Evolutionary conservation across 129 eudicot species (phyloP).

Genomic region (Chrysanthemum makinoi): DNA sequence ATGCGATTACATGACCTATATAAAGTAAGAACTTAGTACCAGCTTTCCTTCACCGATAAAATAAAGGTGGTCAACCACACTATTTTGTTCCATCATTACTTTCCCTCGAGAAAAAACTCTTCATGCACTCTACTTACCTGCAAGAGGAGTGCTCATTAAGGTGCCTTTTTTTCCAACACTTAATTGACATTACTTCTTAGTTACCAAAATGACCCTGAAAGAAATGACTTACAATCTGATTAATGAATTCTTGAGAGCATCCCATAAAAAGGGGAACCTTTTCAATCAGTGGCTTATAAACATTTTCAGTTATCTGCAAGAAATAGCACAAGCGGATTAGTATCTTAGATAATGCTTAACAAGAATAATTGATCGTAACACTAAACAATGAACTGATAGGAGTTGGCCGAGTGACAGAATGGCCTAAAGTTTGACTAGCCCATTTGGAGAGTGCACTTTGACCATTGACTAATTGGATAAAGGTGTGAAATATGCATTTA

Average conservation of each 20-base stretch:
- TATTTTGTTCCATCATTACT: constrained; percentile 15
- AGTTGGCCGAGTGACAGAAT: no score
- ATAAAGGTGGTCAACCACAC: constrained; percentile 13
- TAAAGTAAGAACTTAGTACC: constrained; percentile 1
- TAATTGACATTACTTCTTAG: no score
- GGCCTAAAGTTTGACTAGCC: no score
- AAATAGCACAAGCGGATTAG: neutral
- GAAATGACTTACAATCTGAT: constrained; percentile 50
- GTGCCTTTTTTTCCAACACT: no score
- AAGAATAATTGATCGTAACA: neutral
- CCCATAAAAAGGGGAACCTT: constrained; percentile 55
- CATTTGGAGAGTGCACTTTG: no score
- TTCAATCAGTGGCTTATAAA: constrained; percentile 46
- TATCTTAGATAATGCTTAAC: no score
- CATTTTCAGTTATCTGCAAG: constrained; percentile 55
- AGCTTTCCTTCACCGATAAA: neutral
- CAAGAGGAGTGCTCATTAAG: no score
- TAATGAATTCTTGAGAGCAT: constrained; percentile 63
- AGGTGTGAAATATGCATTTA: no score
- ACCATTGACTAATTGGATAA: no score
- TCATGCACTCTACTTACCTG: constrained; percentile 6
- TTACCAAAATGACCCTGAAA: no score
- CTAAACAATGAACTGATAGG: neutral
- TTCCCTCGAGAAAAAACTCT: constrained; percentile 7
- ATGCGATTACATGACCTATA: no score